These are phyloP conservation scores for Mycena maculata DNA, from an alignment of 768 basidiomycete genomes.

Conservation along the genomic window DNA sequence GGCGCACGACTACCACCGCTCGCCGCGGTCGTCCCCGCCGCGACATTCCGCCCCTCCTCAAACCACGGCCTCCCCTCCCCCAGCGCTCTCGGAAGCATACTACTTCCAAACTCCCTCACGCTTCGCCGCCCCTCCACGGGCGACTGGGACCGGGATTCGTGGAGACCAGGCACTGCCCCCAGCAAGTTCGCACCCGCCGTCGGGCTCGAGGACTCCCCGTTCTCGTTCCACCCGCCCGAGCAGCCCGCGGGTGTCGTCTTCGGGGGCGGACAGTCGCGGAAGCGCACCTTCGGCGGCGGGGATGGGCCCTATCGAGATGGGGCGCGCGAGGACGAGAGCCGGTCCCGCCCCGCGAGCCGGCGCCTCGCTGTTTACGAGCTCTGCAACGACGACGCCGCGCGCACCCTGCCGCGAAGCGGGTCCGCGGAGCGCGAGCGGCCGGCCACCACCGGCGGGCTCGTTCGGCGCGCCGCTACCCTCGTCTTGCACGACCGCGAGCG, in stretches of 20 bases:
- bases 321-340: slow-evolving; percentile 73
- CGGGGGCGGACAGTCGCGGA: slow-evolving; percentile 53
- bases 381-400: slow-evolving; percentile 75
- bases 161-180: slow-evolving; percentile 75
- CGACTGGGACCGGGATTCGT: slow-evolving; percentile 32
- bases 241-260: too few species aligned
- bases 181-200: slow-evolving; percentile 69
- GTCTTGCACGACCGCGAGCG: slow-evolving; percentile 52
- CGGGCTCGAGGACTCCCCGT: slow-evolving; percentile 62
- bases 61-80: slow-evolving; percentile 53
- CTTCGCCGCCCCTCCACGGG: slow-evolving; percentile 69
- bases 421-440: slow-evolving; percentile 53
- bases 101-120: slow-evolving; percentile 65
- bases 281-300: slow-evolving; percentile 63
- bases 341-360: slow-evolving; percentile 83
- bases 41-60: slow-evolving; percentile 61
- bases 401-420: slow-evolving; percentile 33
- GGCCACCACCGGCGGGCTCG: slow-evolving; percentile 58
- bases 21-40: slow-evolving; percentile 79
- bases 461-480: slow-evolving; percentile 60
- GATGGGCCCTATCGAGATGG: slow-evolving; percentile 50
- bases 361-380: slow-evolving; percentile 89
- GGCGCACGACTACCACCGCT: slow-evolving; percentile 72
- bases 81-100: slow-evolving; percentile 53
- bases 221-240: slow-evolving; percentile 60